phyloP scores from a whole-genome alignment of 805 yeast genomes.

The Candida piceae region DNA sequence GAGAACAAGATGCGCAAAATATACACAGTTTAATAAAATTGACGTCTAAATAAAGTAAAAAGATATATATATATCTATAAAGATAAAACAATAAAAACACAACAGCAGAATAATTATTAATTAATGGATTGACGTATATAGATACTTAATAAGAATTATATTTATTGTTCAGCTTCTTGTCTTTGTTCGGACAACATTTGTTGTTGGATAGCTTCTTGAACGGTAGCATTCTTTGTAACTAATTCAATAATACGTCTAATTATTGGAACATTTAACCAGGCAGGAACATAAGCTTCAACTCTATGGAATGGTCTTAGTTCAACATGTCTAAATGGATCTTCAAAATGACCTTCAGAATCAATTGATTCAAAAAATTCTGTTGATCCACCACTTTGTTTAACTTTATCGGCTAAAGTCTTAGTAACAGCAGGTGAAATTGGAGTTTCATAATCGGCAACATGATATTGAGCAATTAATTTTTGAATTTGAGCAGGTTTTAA shows the following conservation, averaged over 20 bases:
- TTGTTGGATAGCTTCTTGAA: slow-evolving; percentile 42
- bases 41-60: too few relatives aligned
- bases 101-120: too few relatives aligned
- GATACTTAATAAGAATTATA: too few relatives aligned
- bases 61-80: too few relatives aligned
- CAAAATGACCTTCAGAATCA: slow-evolving; percentile 68
- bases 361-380: slow-evolving; percentile 67
- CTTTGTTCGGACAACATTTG: slow-evolving; percentile 4
- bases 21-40: too few relatives aligned
- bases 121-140: too few relatives aligned
- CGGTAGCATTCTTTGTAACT: slow-evolving; percentile 77
- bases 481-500: slow-evolving; percentile 95
- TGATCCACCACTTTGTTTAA: slow-evolving; percentile 52
- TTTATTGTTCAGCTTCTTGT: slow-evolving; percentile 1
- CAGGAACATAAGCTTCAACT: slow-evolving; percentile 90
- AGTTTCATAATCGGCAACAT: slow-evolving; percentile 89
- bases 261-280: slow-evolving; percentile 85
- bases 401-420: slow-evolving; percentile 74
- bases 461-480: slow-evolving; percentile 82
- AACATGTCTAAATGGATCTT: slow-evolving; percentile 76
- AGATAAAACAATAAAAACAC: too few relatives aligned
- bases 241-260: slow-evolving; percentile 86
- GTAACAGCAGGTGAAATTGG: slow-evolving; percentile 82
- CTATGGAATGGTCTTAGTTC: slow-evolving; percentile 72
- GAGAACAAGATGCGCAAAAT: too few relatives aligned